These are phyloP conservation scores for Sclerotinia borealis DNA, from an alignment of 2,329 filamentous ascomycete genomes.

Conservation along the genomic window DNA sequence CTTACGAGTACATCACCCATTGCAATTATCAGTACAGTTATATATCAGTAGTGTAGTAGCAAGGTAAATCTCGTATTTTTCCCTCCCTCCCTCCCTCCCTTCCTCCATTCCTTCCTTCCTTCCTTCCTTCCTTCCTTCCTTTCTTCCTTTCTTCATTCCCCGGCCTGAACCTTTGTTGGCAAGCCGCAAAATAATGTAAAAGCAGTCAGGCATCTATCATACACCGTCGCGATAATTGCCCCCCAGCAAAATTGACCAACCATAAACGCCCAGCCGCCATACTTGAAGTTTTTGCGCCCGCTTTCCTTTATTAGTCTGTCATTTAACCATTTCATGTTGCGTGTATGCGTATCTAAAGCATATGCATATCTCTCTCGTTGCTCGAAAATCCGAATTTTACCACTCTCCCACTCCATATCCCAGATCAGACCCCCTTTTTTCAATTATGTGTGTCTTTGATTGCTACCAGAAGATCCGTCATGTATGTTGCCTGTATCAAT, in stretches of 20 bases:
- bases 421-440: background rate
- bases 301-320: background rate
- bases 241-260: background rate
- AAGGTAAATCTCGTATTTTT: too few species aligned
- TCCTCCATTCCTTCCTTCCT: too few species aligned
- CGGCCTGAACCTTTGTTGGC: background rate
- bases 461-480: conserved; percentile 18
- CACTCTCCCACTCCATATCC: background rate
- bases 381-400: background rate
- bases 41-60: too few species aligned
- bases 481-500: conserved; percentile 14
- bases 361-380: background rate
- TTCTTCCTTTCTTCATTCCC: too few species aligned
- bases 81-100: too few species aligned
- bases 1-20: too few species aligned
- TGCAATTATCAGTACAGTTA: too few species aligned
- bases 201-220: background rate
- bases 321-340: conserved; percentile 3
- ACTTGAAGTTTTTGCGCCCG: background rate
- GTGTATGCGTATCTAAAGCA: background rate
- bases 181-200: background rate
- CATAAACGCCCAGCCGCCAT: conserved; percentile 1
- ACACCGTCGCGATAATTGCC: background rate
- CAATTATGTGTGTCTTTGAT: conserved; percentile 17
- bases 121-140: too few species aligned